Conservation (phyloP, 352 stramenopile genomes). For the Globisporangium viniferum region DNA sequence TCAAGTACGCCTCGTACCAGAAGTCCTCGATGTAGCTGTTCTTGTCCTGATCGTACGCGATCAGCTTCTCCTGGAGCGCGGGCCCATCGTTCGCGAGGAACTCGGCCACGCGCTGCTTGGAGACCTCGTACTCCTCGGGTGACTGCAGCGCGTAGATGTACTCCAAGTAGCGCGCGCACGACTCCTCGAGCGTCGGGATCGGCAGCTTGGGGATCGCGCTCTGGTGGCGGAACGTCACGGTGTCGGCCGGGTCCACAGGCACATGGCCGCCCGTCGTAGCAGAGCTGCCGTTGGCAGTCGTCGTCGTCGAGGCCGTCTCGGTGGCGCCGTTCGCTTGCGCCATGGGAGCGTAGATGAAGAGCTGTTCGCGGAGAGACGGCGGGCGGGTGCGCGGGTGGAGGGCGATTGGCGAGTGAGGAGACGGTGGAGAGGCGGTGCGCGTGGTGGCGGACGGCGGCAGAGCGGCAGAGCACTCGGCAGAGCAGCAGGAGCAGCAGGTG, state of each 20-base stretch:
- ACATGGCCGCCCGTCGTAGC: background rate
- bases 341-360: conserved; percentile 4
- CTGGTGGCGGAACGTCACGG: conserved; percentile 77
- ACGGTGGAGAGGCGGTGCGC: background rate
- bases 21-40: conserved; percentile 91
- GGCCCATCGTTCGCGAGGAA: conserved; percentile 77
- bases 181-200: conserved; percentile 82
- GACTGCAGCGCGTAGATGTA: conserved; percentile 77
- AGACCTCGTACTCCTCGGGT: conserved; percentile 52
- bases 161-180: conserved; percentile 70
- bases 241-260: conserved; percentile 19
- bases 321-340: conserved; percentile 4
- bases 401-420: conserved; percentile 9
- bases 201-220: conserved; percentile 73
- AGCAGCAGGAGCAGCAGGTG: background rate
- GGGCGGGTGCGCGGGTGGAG: conserved; percentile 1
- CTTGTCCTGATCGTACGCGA: conserved; percentile 73
- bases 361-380: background rate
- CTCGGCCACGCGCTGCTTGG: conserved; percentile 42
- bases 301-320: background rate
- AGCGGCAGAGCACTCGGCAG: background rate
- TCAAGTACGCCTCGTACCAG: conserved; percentile 96
- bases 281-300: background rate
- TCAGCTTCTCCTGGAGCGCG: conserved; percentile 60
- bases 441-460: background rate